A percentile compares a stretch with the other conserved stretches of the same genome.
Conservation (phyloP, 2,329 filamentous ascomycete species). For the Fusarium aywerte region DNA sequence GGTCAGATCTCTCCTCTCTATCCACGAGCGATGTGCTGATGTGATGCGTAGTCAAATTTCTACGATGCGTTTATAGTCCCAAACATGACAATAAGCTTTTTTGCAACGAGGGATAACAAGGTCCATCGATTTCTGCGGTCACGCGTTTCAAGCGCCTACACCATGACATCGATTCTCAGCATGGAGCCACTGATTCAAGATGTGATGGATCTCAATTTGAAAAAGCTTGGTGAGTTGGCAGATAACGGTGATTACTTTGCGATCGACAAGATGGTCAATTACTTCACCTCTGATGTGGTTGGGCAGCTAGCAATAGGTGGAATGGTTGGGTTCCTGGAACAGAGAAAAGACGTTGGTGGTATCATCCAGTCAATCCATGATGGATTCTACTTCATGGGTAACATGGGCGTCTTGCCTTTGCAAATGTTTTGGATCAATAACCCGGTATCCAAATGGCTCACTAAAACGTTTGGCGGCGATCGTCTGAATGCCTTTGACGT, state of each 20-base stretch:
- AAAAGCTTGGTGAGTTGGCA: conserved; percentile 4
- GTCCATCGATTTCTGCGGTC: conserved; percentile 21
- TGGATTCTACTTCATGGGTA: conserved; percentile 26
- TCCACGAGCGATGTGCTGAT: neutral
- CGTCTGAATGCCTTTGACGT: conserved; percentile 20
- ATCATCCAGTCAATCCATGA: conserved; percentile 29
- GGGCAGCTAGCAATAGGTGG: conserved; percentile 18
- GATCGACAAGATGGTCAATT: conserved; percentile 17
- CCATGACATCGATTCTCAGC: conserved; percentile 20
- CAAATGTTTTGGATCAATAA: conserved; percentile 32
- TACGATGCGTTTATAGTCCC: conserved; percentile 22
- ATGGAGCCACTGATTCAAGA: conserved; percentile 22
- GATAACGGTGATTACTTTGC: neutral
- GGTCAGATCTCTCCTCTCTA: neutral
- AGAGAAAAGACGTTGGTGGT: conserved; percentile 11
- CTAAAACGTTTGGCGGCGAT: conserved; percentile 1
- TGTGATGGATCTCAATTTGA: conserved; percentile 16
- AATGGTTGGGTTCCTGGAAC: conserved; percentile 23
- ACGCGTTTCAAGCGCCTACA: conserved; percentile 16
- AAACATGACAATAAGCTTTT: conserved; percentile 26
- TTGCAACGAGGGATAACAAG: conserved; percentile 8
- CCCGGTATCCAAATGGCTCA: neutral
- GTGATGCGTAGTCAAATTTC: neutral
- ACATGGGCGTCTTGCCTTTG: conserved; percentile 20
- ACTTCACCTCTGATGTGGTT: conserved; percentile 24